Evolutionary conservation across 345 rosid genomes (phyloP).

Genomic region (Kernera saxatilis): DNA sequence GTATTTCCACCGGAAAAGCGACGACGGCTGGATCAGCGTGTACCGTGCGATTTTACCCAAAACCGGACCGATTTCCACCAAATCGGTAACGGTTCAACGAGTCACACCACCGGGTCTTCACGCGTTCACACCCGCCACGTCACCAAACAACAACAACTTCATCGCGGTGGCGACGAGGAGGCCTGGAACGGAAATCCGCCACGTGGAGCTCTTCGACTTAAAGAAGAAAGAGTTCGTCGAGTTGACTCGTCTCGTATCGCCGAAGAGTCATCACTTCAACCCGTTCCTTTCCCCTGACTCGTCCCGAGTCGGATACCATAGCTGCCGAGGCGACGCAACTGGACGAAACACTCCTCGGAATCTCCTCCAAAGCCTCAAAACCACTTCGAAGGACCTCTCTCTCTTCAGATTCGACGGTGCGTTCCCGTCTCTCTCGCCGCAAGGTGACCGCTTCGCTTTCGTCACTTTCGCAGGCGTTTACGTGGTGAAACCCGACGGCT

Average conservation of each 20-base stretch:
- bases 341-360: conserved; percentile 38
- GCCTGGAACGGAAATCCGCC: conserved; percentile 51
- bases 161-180: conserved; percentile 75
- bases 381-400: conserved; percentile 46
- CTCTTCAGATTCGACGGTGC: conserved; percentile 76
- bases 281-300: conserved; percentile 88
- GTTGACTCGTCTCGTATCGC: conserved; percentile 64
- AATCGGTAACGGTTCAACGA: conserved; percentile 45
- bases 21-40: conserved; percentile 74
- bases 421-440: conserved; percentile 74
- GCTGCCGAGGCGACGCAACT: conserved; percentile 51
- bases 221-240: conserved; percentile 49
- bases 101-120: conserved; percentile 81
- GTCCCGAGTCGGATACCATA: conserved; percentile 73
- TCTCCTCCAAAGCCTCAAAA: conserved; percentile 52
- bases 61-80: conserved; percentile 32
- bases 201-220: conserved; percentile 64
- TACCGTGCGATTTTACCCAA: conserved; percentile 50
- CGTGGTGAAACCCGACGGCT: conserved; percentile 66
- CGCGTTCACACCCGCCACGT: conserved; percentile 85
- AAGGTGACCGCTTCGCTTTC: conserved; percentile 69
- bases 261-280: conserved; percentile 68
- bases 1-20: conserved; percentile 62
- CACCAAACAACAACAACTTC: conserved; percentile 65
- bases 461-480: conserved; percentile 57